Conservation (phyloP, 2,329 filamentous ascomycete species). For the Alternaria ethzedia region DNA sequence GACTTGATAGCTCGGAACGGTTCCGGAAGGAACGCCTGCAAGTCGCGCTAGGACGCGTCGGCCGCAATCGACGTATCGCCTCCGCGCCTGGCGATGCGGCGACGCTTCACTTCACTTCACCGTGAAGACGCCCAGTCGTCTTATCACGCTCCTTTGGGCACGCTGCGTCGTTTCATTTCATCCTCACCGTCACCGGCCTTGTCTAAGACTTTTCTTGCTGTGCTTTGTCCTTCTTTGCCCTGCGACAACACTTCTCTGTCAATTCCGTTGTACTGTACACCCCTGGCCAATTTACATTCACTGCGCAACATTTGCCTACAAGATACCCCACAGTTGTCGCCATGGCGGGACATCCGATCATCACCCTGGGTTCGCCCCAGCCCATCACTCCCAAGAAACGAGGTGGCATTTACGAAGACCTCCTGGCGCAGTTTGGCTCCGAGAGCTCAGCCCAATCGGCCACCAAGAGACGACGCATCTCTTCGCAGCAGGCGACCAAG, state of each 20-base stretch:
- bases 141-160: background rate
- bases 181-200: constrained; percentile 7
- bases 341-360: constrained; percentile 30
- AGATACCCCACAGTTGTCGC: background rate
- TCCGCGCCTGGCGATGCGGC: background rate
- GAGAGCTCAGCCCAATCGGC: constrained; percentile 39
- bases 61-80: background rate
- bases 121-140: background rate
- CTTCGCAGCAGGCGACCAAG: constrained; percentile 9
- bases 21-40: background rate
- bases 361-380: constrained; percentile 23
- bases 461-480: constrained; percentile 34
- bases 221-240: background rate
- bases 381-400: constrained; percentile 34
- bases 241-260: background rate
- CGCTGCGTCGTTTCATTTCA: background rate
- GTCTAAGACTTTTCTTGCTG: background rate
- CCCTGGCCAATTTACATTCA: background rate
- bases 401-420: constrained; percentile 27
- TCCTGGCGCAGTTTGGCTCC: constrained; percentile 42
- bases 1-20: background rate
- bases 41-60: constrained; percentile 12
- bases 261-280: constrained; percentile 1
- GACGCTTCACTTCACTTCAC: constrained; percentile 9
- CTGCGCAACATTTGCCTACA: background rate